Base-by-base conservation (phyloP, 768 basidiomycete species). In the Mycena leptocephala region DNA sequence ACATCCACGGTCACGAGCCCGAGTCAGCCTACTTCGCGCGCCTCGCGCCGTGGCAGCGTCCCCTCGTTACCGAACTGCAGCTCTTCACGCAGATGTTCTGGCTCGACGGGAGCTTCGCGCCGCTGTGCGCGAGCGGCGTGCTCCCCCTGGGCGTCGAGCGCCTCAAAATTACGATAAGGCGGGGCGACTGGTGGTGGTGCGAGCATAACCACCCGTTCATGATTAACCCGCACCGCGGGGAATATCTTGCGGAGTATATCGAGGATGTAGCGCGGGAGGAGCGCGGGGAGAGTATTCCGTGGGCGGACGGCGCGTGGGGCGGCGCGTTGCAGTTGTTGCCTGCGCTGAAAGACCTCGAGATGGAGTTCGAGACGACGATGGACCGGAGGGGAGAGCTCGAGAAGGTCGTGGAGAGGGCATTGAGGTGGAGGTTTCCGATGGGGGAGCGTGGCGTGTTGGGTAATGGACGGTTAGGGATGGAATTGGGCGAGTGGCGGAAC, bases 81-180 rank as follows among this genome's bases (percentile, higher is more conserved):
- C 64, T 73, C 8, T 73, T 65, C 64, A 73, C 72, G 41, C 72
- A 73, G 64, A 73, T 73, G 72, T 66, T 26, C 64, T 73, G 72
- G 72, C 63, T 66, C 41, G 72, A 66, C 39, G 13, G 51, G 53
- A 58, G 53, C 30, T 72, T 72, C 20, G 11, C 35, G 39, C 32
- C 2, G 62, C 26, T 72, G 5, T 56, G 53, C 10, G 18, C 18
- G 39, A 58, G 63, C 53, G 63, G 55, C 9, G 37, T 65, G 28
- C 13, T 72, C 11, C 71, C 51, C 3, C 20, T n/a, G 22, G 4
- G 22, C 41, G n/a, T 72, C 43, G 63, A 73, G 56, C 63, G 64
- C 22, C 72, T 73, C n/a, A 58, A 43, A 14, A 64, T 72, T 39
- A 65, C 71, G 14, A 7, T 72, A 3, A 11, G 63, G 55, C 1